Evolutionary conservation across 345 rosid genomes (phyloP).

Genomic region (Corymbia maculata): DNA sequence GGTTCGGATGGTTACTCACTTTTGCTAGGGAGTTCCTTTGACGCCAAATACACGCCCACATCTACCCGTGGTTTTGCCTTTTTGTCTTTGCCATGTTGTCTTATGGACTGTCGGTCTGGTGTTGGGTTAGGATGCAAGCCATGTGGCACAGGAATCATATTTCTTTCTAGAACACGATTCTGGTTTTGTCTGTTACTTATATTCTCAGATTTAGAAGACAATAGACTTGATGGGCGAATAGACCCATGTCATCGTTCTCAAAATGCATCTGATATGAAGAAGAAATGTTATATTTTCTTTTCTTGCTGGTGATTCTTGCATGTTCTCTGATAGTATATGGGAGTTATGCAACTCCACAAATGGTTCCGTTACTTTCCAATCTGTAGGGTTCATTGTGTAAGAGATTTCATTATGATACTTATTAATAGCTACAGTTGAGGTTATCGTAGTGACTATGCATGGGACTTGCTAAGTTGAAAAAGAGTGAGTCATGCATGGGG

Average conservation of each 20-base stretch:
- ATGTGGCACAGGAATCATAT: background rate
- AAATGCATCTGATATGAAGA: background rate
- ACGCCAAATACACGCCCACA: background rate
- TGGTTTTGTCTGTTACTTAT: background rate
- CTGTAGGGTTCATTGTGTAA: background rate
- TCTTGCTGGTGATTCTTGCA: background rate
- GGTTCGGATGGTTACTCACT: background rate
- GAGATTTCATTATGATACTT: background rate
- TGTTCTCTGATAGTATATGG: background rate
- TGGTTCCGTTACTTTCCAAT: background rate
- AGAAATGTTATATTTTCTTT: background rate
- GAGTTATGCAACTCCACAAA: background rate
- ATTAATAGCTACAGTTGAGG: background rate
- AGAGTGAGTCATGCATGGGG: background rate
- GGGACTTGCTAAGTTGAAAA: background rate
- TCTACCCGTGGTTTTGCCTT: background rate
- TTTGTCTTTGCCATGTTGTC: background rate
- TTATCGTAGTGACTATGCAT: background rate
- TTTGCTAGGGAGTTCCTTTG: background rate
- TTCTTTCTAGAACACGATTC: background rate
- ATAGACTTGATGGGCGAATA: background rate
- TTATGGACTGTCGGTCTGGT: background rate
- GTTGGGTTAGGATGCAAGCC: background rate
- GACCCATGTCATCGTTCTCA: background rate
- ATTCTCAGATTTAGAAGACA: background rate